Base-by-base conservation (phyloP, 441 rosid genomes). In the Erodium moschatum region DNA sequence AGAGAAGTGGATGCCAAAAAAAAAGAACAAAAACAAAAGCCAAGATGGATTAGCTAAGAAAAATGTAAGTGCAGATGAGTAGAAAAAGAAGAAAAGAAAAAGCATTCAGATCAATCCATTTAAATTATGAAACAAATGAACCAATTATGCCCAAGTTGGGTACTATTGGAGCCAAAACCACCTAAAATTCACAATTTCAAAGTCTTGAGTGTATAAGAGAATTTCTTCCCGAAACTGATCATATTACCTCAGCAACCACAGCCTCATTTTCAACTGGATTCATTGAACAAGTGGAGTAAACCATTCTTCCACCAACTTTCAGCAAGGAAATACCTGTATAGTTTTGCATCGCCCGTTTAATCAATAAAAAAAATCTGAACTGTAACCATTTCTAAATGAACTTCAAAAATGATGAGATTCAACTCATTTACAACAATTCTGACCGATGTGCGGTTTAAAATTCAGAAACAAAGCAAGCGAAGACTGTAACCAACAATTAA, bases 211-310 rank as follows among this genome's bases (percentile, higher is more conserved):
- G n/a, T n/a, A n/a, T n/a, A n/a, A 58, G 33, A 38, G 13, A 31
- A n/a, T 24, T 63, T 64, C 42, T 52, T 50, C 64, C 21, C 52
- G 31, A 70, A 13, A 16, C 20, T 5, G 27, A 42, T 62, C 44
- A 48, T n/a, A 67, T 73, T 85, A 91, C 99, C 87, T 89, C 94
- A 70, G 97, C 88, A 79, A 91, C 92, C 77, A 94, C 99, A 68
- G 97, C 99, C 80, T 94, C 99, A 76, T 94, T 75, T 82, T 94
- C 97, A 67, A 94, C 85, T 64, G 97, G 97, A 81, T 94, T 91
- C 97, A 91, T 88, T 21, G 97, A 89, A 81, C 97, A 94, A 67
- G 99, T 91, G n/a, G 97, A 94, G 84, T 94, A 94, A 74, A 94
- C 90, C 92, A 94, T 91, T 84, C 89, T 87, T 67, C 99, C 99